These are phyloP conservation scores for Backusella mclennaniae DNA, from an alignment of 192 early-diverging fungal genomes.

Conservation along the genomic window DNA sequence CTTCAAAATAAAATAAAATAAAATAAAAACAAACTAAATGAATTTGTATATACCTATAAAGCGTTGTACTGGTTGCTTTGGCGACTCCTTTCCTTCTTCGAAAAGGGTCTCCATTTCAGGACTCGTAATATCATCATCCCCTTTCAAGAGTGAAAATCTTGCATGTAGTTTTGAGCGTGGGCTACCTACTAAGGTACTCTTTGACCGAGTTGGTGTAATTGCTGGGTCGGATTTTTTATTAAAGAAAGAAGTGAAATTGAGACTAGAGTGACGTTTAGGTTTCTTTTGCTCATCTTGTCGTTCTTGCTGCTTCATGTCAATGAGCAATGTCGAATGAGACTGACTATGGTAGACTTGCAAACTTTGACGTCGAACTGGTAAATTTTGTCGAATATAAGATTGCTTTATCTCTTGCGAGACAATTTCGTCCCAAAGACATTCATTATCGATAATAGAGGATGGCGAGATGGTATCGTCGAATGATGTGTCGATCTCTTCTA, in stretches of 20 bases:
- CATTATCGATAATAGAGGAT: neutral
- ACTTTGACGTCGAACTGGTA: slow-evolving; percentile 35
- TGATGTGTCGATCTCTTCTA: slow-evolving; percentile 1
- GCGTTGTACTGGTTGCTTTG: neutral
- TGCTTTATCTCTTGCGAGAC: neutral
- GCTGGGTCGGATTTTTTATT: neutral
- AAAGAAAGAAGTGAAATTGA: neutral
- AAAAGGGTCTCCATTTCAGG: slow-evolving; percentile 3
- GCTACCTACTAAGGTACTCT: neutral
- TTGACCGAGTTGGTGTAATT: neutral
- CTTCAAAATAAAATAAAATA: neutral
- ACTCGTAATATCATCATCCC: neutral
- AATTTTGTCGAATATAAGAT: slow-evolving; percentile 28
- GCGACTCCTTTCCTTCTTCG: neutral
- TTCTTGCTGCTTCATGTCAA: neutral
- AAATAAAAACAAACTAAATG: neutral
- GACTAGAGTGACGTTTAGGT: neutral
- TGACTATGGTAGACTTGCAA: slow-evolving; percentile 13
- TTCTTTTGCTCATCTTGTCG: neutral
- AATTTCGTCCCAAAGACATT: neutral
- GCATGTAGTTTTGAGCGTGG: neutral
- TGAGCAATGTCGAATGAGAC: slow-evolving; percentile 5
- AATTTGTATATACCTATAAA: neutral
- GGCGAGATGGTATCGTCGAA: neutral
- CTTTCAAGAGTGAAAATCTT: neutral